A percentile compares a stretch with the other conserved stretches of the same genome.
phyloP scores from a whole-genome alignment of 345 rosid genomes.

The Kandelia obovata region DNA sequence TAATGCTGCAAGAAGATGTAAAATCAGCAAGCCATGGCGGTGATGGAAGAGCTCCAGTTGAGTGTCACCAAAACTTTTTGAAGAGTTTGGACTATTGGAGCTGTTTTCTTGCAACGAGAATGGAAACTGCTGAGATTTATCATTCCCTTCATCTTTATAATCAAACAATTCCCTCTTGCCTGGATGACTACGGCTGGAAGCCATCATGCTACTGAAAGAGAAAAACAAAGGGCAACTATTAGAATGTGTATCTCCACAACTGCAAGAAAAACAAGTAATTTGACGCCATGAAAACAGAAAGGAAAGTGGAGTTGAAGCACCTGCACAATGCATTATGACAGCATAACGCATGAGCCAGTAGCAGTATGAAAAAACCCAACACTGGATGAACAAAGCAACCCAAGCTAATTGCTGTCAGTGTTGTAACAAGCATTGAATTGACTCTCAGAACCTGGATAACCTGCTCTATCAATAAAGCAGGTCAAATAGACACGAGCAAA shows the following conservation, averaged over 20 bases:
- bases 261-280: slow-evolving; percentile 8
- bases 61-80: slow-evolving; percentile 64
- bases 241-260: slow-evolving; percentile 16
- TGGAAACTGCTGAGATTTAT: slow-evolving; percentile 34
- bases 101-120: slow-evolving; percentile 34
- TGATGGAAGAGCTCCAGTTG: slow-evolving; percentile 84
- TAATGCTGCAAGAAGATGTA: slow-evolving; percentile 71
- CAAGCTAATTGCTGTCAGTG: slow-evolving; percentile 53
- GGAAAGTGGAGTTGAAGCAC: slow-evolving; percentile 30
- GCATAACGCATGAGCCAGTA: slow-evolving; percentile 57
- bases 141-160: slow-evolving; percentile 34
- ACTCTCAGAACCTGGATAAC: slow-evolving; percentile 61
- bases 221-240: slow-evolving; percentile 27
- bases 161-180: slow-evolving; percentile 47
- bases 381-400: slow-evolving; percentile 85
- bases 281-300: not conserved
- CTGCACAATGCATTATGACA: slow-evolving; percentile 82
- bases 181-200: slow-evolving; percentile 59
- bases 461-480: slow-evolving; percentile 43
- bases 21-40: slow-evolving; percentile 68
- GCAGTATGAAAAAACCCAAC: slow-evolving; percentile 68
- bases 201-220: slow-evolving; percentile 57
- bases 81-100: slow-evolving; percentile 37
- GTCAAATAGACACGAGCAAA: slow-evolving; percentile 9
- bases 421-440: slow-evolving; percentile 50